Conservation (phyloP, 306 rosid genomes). For the Quercus variabilis region DNA sequence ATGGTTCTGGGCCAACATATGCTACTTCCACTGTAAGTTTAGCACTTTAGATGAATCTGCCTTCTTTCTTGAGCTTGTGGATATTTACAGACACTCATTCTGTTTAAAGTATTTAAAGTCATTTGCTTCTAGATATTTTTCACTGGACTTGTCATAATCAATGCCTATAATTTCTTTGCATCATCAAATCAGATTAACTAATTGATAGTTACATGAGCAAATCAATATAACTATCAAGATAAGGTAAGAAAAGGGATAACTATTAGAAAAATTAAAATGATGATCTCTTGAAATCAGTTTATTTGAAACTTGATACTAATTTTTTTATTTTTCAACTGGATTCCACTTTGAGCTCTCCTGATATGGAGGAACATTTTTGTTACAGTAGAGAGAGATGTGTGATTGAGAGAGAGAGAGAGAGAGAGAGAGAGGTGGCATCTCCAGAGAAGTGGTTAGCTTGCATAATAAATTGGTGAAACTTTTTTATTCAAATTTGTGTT, state of each 20-base stretch:
- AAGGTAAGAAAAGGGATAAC: no score
- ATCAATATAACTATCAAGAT: background rate
- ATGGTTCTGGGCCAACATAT: slow-evolving; percentile 84
- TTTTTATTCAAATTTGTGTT: no score
- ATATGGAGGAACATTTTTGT: background rate
- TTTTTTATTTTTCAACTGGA: background rate
- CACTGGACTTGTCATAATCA: slow-evolving; percentile 1
- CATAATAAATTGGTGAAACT: no score
- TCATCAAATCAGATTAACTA: background rate
- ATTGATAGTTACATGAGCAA: background rate
- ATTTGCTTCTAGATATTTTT: background rate
- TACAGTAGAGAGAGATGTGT: background rate
- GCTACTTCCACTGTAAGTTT: slow-evolving; percentile 77
- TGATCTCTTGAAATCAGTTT: background rate
- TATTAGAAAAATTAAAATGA: background rate
- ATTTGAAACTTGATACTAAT: no score
- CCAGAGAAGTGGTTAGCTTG: no score
- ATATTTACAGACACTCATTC: slow-evolving; percentile 13
- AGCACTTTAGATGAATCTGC: slow-evolving; percentile 2
- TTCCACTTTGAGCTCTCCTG: background rate
- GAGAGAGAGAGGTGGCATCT: background rate
- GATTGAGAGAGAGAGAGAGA: background rate
- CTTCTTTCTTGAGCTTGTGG: slow-evolving; percentile 11
- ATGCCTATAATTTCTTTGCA: background rate
- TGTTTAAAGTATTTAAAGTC: background rate